Evolutionary conservation across 192 early-diverging fungal species (phyloP).

Genomic region (Linderina pennispora): DNA sequence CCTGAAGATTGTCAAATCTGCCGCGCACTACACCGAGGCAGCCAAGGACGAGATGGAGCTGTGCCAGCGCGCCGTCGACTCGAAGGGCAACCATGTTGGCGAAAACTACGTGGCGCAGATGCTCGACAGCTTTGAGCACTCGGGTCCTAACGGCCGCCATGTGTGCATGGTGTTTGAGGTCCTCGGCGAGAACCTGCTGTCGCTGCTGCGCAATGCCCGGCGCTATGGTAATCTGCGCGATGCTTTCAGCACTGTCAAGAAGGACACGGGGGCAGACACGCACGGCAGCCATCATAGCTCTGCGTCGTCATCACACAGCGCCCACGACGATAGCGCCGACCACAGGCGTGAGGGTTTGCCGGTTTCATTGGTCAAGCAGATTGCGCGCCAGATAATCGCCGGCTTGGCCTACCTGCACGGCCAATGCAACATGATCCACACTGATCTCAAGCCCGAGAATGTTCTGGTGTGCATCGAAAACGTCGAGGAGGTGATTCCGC

Average conservation of each 20-base stretch:
- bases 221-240: constrained; percentile 34
- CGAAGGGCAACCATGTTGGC: constrained; percentile 29
- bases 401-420: constrained; percentile 93
- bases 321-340: constrained; percentile 4
- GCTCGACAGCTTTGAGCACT: constrained; percentile 86
- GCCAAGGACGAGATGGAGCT: constrained; percentile 95
- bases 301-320: too few relatives aligned
- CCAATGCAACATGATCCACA: constrained; percentile 95
- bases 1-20: constrained; percentile 96
- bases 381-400: constrained; percentile 83
- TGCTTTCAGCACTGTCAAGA: constrained; percentile 14
- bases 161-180: constrained; percentile 99
- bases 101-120: constrained; percentile 72
- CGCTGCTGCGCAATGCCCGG: constrained; percentile 65
- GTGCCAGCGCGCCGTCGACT: constrained; percentile 67
- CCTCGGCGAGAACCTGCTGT: constrained; percentile 89
- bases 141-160: constrained; percentile 85
- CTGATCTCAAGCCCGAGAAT: constrained; percentile 98
- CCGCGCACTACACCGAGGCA: constrained; percentile 91
- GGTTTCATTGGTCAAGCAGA: constrained; percentile 78
- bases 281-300: too few relatives aligned
- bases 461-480: constrained; percentile 88
- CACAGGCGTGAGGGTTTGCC: constrained; percentile 65
- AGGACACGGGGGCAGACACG: constrained; percentile 4
- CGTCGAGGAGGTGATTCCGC: constrained; percentile 71